Conservation (phyloP, 495 filamentous ascomycete species). For the Hypoxylon perforatum region DNA sequence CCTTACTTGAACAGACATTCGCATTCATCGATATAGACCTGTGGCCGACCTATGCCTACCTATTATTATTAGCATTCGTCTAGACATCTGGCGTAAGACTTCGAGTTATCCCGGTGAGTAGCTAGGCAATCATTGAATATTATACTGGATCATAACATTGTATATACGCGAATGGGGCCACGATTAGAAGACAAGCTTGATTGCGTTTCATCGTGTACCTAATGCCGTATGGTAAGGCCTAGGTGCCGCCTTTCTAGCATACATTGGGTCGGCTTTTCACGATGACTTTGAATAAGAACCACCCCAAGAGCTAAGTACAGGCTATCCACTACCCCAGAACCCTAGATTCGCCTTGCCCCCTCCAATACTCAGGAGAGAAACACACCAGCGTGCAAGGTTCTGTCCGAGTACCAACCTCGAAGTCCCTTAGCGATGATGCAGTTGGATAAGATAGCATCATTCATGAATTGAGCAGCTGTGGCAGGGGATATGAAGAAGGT, state of each 20-base stretch:
- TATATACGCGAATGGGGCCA: not conserved
- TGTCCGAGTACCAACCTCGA: slow-evolving; percentile 46
- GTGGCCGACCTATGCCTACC: too few relatives aligned
- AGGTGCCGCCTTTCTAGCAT: not conserved
- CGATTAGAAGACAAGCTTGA: not conserved
- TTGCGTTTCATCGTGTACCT: slow-evolving; percentile 7
- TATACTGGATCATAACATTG: not conserved
- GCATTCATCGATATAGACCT: too few relatives aligned
- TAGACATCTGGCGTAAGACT: too few relatives aligned
- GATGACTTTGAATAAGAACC: slow-evolving; percentile 6
- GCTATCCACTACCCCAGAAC: not conserved
- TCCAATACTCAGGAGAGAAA: slow-evolving; percentile 35
- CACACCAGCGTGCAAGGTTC: slow-evolving; percentile 38
- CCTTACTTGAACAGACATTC: not conserved
- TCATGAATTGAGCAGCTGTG: slow-evolving; percentile 41
- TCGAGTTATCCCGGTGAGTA: too few relatives aligned
- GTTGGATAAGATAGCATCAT: slow-evolving; percentile 33
- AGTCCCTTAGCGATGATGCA: slow-evolving; percentile 46
- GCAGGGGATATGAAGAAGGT: slow-evolving; percentile 38
- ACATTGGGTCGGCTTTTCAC: not conserved
- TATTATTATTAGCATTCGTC: too few relatives aligned
- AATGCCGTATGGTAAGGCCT: slow-evolving; percentile 3
- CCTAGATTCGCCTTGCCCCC: not conserved
- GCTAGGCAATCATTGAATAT: too few relatives aligned
- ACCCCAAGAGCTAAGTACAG: not conserved